Evolutionary conservation across 2,329 filamentous ascomycete genomes (phyloP).

Genomic region (Fusarium goolgardi): DNA sequence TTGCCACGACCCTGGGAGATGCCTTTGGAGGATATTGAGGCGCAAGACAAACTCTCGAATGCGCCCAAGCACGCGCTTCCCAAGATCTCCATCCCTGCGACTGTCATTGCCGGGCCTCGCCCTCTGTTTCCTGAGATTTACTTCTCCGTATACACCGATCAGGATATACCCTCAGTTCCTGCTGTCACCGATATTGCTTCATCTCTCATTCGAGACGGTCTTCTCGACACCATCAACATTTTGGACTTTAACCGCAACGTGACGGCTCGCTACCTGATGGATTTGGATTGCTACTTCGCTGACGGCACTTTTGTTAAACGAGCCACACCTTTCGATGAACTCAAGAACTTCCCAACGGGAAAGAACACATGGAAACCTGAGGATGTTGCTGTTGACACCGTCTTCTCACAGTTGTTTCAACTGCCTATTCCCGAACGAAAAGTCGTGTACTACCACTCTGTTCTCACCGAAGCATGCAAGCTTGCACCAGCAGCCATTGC

Average conservation of each 20-base stretch:
- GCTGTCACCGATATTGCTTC: constrained; percentile 79
- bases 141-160: constrained; percentile 89
- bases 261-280: constrained; percentile 88
- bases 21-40: constrained; percentile 69
- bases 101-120: constrained; percentile 77
- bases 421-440: constrained; percentile 91
- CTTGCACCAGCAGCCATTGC: constrained; percentile 96
- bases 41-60: constrained; percentile 68
- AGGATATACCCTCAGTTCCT: constrained; percentile 91
- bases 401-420: constrained; percentile 94
- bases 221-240: constrained; percentile 93
- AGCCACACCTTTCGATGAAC: constrained; percentile 89
- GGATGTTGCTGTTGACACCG: constrained; percentile 95
- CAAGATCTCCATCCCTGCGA: constrained; percentile 77
- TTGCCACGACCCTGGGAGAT: constrained; percentile 76
- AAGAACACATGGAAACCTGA: constrained; percentile 94
- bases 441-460: constrained; percentile 94
- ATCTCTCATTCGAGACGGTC: constrained; percentile 83
- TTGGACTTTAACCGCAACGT: constrained; percentile 92
- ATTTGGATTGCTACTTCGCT: constrained; percentile 94
- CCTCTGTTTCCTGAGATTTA: constrained; percentile 92
- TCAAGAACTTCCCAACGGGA: constrained; percentile 74
- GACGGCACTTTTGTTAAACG: constrained; percentile 92
- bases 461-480: constrained; percentile 95
- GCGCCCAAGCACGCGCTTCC: constrained; percentile 83